Evolutionary conservation across 2,329 filamentous ascomycete species (phyloP), one percentile per base, ranked within the genome.

Genomic region (Aspergillus uvarum): DNA sequence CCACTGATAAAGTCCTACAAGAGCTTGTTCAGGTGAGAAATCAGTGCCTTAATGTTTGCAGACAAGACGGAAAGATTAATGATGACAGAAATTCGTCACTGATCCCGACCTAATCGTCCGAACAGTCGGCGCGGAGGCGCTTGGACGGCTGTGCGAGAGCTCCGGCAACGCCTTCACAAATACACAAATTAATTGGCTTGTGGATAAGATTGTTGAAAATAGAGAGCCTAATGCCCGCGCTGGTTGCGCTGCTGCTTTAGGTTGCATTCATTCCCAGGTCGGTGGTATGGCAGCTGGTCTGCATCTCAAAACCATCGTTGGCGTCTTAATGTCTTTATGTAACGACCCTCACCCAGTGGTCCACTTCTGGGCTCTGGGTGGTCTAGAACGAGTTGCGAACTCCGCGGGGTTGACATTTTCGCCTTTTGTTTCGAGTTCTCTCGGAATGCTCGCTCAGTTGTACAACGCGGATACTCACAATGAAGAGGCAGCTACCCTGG

Each of bases 201-300:
- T 98, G 48, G 94, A 99, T 70, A 96, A 90, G 1, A 97, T 99
- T 64, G 92, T 99, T 5, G 85, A 89, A 49, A 97, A 99, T 74
- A 85, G 94, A 57, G 95, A 99, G 73, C 95, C 95, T 0, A 94
- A 91, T 73, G 92, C 92, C 42, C 87, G 95, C 73, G 93, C 96
- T 49, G 95, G 95, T 11, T 99, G 94, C 76, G 95, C 96, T 16
- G 91, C 96, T 81, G 92, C 95, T 12, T 80, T 99, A 31, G 95
- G 95, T 8, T 90, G 89, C 59, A 98, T 99, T 54, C 93, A 99
- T 77, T 90, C 92, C 19, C 92, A 96, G 74, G 90, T 99, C 35
- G 96, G 95, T 59, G 94, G 95, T 59, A 98, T 99, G 93, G 95
- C 95, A 56, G 95, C 95, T 57, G 92, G 93, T 3, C 92, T 95